Conservation (phyloP, 1,284 basidiomycete genomes). For the Prillingera fragicola region DNA sequence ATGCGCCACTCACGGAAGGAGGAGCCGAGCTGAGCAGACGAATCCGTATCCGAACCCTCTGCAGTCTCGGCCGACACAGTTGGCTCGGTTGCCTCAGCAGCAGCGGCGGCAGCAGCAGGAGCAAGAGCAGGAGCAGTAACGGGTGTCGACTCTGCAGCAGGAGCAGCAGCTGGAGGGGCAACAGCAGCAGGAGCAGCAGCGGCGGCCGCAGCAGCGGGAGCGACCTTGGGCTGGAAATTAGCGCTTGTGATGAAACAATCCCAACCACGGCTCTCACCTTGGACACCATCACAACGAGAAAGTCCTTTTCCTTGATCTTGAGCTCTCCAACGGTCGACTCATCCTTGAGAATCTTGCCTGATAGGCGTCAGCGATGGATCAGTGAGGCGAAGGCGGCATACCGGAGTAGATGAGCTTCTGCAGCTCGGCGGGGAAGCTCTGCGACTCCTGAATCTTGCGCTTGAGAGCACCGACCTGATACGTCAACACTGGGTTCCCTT, state of each 20-base stretch:
- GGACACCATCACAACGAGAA: slow-evolving; percentile 95
- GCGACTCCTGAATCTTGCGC: slow-evolving; percentile 70
- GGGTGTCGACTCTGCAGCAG: slow-evolving; percentile 44
- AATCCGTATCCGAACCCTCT: slow-evolving; percentile 25
- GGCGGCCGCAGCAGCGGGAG: slow-evolving; percentile 45
- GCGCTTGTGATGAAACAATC: no score
- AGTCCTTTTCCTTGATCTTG: slow-evolving; percentile 97
- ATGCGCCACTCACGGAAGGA: slow-evolving; percentile 39
- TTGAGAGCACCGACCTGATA: slow-evolving; percentile 67
- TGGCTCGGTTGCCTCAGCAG: slow-evolving; percentile 24
- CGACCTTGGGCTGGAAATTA: slow-evolving; percentile 37
- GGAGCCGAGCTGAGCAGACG: slow-evolving; percentile 32
- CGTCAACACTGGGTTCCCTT: neutral
- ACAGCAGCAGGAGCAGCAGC: slow-evolving; percentile 36
- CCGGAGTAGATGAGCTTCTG: slow-evolving; percentile 98
- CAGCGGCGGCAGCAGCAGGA: slow-evolving; percentile 44
- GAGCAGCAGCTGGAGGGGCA: slow-evolving; percentile 26
- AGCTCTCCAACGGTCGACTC: slow-evolving; percentile 81
- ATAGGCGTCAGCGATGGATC: slow-evolving; percentile 2
- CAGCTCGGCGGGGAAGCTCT: slow-evolving; percentile 60
- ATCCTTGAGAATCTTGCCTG: slow-evolving; percentile 89
- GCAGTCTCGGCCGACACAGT: slow-evolving; percentile 23
- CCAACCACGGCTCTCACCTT: slow-evolving; percentile 59
- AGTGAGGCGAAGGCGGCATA: slow-evolving; percentile 33
- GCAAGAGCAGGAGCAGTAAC: slow-evolving; percentile 40